Percentiles rank a stretch among this genome's conserved stretches.
These are phyloP conservation scores for Candida odintsovae DNA, from an alignment of 805 yeast species.

Conservation along the genomic window DNA sequence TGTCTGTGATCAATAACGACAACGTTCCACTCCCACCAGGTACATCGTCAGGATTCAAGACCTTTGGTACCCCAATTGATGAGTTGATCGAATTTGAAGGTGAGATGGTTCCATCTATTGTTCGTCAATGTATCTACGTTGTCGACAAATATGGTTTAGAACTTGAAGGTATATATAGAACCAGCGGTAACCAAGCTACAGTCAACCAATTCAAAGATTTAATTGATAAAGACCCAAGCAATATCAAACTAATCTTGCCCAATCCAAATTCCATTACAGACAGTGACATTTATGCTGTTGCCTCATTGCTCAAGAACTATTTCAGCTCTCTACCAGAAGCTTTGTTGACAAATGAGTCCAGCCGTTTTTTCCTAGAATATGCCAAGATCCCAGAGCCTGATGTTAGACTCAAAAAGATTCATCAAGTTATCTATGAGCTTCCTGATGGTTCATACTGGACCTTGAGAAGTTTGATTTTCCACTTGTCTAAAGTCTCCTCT, in stretches of 20 bases:
- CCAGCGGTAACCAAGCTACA: slow-evolving; percentile 71
- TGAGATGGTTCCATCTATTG: slow-evolving; percentile 88
- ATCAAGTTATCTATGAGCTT: slow-evolving; percentile 79
- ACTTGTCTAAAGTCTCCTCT: slow-evolving; percentile 66
- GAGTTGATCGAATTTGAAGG: slow-evolving; percentile 73
- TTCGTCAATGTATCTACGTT: slow-evolving; percentile 79
- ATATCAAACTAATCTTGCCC: slow-evolving; percentile 47
- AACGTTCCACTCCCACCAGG: slow-evolving; percentile 24
- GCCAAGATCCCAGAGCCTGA: slow-evolving; percentile 60
- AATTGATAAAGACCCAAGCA: slow-evolving; percentile 72
- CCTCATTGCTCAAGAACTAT: slow-evolving; percentile 77
- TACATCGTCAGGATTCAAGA: slow-evolving; percentile 31
- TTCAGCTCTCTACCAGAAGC: slow-evolving; percentile 87
- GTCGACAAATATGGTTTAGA: slow-evolving; percentile 81
- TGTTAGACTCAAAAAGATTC: slow-evolving; percentile 67
- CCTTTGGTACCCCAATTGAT: slow-evolving; percentile 85
- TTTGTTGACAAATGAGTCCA: slow-evolving; percentile 59
- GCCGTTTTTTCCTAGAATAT: slow-evolving; percentile 59
- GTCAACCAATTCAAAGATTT: slow-evolving; percentile 67
- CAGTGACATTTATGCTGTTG: slow-evolving; percentile 82
- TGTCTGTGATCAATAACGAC: slow-evolving; percentile 23
- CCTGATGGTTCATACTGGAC: slow-evolving; percentile 97
- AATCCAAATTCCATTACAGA: slow-evolving; percentile 57
- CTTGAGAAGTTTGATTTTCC: slow-evolving; percentile 77
- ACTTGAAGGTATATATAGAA: slow-evolving; percentile 85